Evolutionary conservation across 2,329 filamentous ascomycete species (phyloP).

Genomic region (Exophiala alcalophila): DNA sequence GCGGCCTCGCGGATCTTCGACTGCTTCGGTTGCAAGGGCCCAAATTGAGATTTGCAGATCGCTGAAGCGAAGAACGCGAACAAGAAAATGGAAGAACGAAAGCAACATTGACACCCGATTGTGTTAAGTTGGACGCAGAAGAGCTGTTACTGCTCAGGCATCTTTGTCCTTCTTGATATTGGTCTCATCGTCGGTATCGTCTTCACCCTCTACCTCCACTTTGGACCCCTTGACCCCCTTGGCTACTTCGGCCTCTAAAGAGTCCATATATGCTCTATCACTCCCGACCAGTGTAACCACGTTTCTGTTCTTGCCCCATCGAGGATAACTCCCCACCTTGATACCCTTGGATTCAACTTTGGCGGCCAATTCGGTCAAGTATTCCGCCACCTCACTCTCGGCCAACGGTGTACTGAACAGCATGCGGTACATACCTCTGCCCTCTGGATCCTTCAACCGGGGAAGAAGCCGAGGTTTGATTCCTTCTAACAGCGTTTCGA

Average conservation of each 20-base stretch:
- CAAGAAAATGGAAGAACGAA: background rate
- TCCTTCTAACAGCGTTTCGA: slow-evolving; percentile 73
- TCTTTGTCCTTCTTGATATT: slow-evolving; percentile 27
- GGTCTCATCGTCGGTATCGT: slow-evolving; percentile 48
- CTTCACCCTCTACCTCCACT: slow-evolving; percentile 68
- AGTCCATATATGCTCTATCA: slow-evolving; percentile 74
- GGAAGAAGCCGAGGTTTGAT: slow-evolving; percentile 68
- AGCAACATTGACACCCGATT: background rate
- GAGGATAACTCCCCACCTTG: slow-evolving; percentile 93
- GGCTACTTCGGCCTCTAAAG: slow-evolving; percentile 73
- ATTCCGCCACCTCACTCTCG: slow-evolving; percentile 81
- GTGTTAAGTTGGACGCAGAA: background rate
- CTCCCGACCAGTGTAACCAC: slow-evolving; percentile 83
- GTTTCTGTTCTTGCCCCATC: slow-evolving; percentile 84
- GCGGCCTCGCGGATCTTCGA: background rate
- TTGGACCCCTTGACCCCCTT: slow-evolving; percentile 70
- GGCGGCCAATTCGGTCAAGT: slow-evolving; percentile 73
- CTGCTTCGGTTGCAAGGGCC: slow-evolving; percentile 1
- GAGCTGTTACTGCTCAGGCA: slow-evolving; percentile 8
- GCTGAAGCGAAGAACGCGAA: background rate
- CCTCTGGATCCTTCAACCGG: slow-evolving; percentile 73
- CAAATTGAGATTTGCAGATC: background rate
- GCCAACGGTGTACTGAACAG: slow-evolving; percentile 82
- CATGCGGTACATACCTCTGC: slow-evolving; percentile 74
- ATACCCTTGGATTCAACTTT: slow-evolving; percentile 72